Percentiles rank a stretch among this genome's conserved stretches.
Conservation (phyloP, 495 filamentous ascomycete genomes). For the Aspergillus taichungensis region DNA sequence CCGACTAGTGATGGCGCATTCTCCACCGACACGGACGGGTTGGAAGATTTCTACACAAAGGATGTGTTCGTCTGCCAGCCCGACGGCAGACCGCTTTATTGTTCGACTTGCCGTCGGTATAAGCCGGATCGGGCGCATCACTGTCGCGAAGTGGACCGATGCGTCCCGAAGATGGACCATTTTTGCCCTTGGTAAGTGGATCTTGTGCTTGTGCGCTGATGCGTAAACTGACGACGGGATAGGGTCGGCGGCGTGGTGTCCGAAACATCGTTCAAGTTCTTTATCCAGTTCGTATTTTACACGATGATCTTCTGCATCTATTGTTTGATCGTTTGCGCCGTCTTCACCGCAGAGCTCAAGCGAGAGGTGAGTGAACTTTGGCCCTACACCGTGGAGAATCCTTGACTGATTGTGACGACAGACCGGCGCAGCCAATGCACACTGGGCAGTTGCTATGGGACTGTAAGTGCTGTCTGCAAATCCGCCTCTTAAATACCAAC, state of each 20-base stretch:
- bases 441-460: slow-evolving; percentile 47
- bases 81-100: slow-evolving; percentile 75
- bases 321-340: slow-evolving; percentile 49
- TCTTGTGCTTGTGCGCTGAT: not conserved
- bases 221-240: slow-evolving; percentile 10
- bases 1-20: slow-evolving; percentile 13
- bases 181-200: slow-evolving; percentile 74
- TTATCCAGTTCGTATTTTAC: slow-evolving; percentile 75
- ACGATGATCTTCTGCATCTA: slow-evolving; percentile 57
- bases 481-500: slow-evolving; percentile 6
- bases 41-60: slow-evolving; percentile 61
- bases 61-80: slow-evolving; percentile 74
- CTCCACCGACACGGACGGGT: slow-evolving; percentile 19
- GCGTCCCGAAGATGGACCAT: slow-evolving; percentile 85
- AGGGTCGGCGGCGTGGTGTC: slow-evolving; percentile 82
- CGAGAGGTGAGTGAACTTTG: slow-evolving; percentile 20
- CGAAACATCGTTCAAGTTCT: slow-evolving; percentile 82
- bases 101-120: slow-evolving; percentile 67
- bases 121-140: slow-evolving; percentile 83
- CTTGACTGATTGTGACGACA: slow-evolving; percentile 12
- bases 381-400: not conserved
- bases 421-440: slow-evolving; percentile 33
- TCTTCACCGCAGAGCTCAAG: slow-evolving; percentile 42
- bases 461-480: slow-evolving; percentile 35
- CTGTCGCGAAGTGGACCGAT: slow-evolving; percentile 69